Evolutionary conservation across 495 filamentous ascomycete species (phyloP), one percentile per base, ranked within the genome.

Genomic region (Hypoxylon perforatum): DNA sequence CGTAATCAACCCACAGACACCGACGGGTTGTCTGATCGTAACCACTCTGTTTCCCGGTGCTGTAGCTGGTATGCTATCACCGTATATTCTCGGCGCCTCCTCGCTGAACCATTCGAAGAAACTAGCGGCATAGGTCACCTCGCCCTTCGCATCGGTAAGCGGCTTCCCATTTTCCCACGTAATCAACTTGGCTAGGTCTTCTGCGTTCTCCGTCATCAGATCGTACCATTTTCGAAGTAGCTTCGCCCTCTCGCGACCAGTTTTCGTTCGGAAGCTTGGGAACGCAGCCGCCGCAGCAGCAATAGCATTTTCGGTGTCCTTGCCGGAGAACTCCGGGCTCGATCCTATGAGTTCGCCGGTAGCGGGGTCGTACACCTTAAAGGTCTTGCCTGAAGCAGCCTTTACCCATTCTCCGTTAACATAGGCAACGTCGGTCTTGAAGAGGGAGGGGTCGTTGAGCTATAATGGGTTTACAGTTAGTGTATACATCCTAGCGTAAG

Each of bases 1-100:
- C 18, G 95, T 97, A 74, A 99, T 97, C 30, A 99, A 80, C 11
- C 93, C 94, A 70, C 92, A 96, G 11, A 99, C 94, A 64, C 95
- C 95, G 45, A 98, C 87, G 5, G 95, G 94, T 77, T 97, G 88
- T 76, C 91, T 92, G 19, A 91, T 73, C 0, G 91, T 94, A 25
- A 91, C 84, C 2, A 94, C 82, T n/a, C 92, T 84, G 79, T 93
- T 94, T 0, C 86, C 88, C 0, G 88, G 77, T 5, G 89, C 77
- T 8, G 86, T 84, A 18, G 90, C 81, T 8, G 90, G 87, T 61
- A 97, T 96, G 18, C 90, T 92, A 69, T 90, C 88, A 41, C 91
- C 91, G 69, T 92, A 92, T 30, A 81, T 75, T 47, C 91, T 80
- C 0, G 90, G 87, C 0, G 91, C 91, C 75, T 93, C 90, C 67